These are phyloP conservation scores for Diutina sp. DNA, from an alignment of 1,139 yeast genomes.

Conservation along the genomic window DNA sequence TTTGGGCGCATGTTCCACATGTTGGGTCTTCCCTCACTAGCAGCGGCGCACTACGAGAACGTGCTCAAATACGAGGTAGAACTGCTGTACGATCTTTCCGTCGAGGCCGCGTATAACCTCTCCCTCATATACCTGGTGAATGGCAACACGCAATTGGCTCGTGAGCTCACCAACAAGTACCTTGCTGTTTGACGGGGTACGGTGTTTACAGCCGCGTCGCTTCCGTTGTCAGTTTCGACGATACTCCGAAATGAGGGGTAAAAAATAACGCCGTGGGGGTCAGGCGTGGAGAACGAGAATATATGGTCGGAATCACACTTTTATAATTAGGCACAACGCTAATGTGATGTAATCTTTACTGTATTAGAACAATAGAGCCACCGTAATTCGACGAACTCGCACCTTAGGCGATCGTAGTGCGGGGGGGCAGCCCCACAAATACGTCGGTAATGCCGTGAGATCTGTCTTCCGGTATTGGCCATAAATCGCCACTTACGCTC, in stretches of 20 bases:
- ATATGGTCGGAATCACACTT: neutral
- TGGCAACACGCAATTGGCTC: constrained; percentile 40
- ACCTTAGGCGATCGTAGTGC: neutral
- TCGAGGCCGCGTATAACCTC: constrained; percentile 81
- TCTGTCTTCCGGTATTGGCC: neutral
- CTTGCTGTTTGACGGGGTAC: neutral
- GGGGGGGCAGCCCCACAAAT: neutral
- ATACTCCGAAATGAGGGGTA: neutral
- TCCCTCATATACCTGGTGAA: constrained; percentile 60
- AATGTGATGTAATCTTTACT: neutral
- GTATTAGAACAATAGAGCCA: neutral
- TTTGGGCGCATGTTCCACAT: constrained; percentile 78
- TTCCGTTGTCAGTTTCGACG: neutral
- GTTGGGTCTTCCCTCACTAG: constrained; percentile 62
- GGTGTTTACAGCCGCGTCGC: neutral
- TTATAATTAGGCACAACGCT: neutral
- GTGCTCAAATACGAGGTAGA: constrained; percentile 31
- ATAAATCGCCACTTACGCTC: neutral
- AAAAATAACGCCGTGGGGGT: neutral
- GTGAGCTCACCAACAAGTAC: neutral
- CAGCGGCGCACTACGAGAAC: constrained; percentile 56
- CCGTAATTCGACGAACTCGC: neutral
- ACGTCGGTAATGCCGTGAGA: neutral
- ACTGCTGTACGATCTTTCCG: constrained; percentile 37
- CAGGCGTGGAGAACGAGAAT: neutral